phyloP scores from a whole-genome alignment of 202 grass and related monocot genomes.

The Musa balbisiana region DNA sequence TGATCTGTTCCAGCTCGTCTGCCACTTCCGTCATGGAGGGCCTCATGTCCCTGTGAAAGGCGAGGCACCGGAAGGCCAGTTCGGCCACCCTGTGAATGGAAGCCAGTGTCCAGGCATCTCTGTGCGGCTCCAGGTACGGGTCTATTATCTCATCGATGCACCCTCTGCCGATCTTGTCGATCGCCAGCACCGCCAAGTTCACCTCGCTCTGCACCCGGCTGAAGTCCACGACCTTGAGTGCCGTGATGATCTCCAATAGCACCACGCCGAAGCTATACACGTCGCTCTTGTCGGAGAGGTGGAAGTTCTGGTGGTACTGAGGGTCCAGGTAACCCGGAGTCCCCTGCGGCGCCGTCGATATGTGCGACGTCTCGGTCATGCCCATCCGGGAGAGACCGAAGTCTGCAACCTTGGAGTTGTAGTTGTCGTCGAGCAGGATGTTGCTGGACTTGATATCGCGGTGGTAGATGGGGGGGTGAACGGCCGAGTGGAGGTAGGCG shows the following conservation, averaged over 20 bases:
- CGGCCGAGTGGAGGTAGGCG: constrained; percentile 51
- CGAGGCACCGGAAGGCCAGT: constrained; percentile 68
- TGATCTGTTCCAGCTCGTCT: constrained; percentile 50
- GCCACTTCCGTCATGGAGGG: constrained; percentile 61
- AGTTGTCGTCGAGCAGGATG: constrained; percentile 24
- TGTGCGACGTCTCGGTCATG: constrained; percentile 41
- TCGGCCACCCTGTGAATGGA: constrained; percentile 61
- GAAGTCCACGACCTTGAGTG: constrained; percentile 56
- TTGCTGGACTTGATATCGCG: constrained; percentile 26
- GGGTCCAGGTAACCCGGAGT: constrained; percentile 64
- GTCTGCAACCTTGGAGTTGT: constrained; percentile 55
- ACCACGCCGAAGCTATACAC: constrained; percentile 34
- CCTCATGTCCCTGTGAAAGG: constrained; percentile 60
- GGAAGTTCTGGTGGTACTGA: constrained; percentile 77
- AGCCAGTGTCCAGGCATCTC: constrained; percentile 52
- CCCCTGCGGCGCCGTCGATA: constrained; percentile 65
- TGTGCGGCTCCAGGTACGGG: constrained; percentile 39
- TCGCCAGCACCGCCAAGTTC: constrained; percentile 55
- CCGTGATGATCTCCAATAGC: constrained; percentile 42
- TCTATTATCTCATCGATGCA: constrained; percentile 67
- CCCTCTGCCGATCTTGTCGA: constrained; percentile 48
- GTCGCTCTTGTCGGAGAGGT: constrained; percentile 47
- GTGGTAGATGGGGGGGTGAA: constrained; percentile 45
- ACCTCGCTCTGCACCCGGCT: constrained; percentile 38
- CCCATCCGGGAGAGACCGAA: constrained; percentile 57